Evolutionary conservation across 2,329 filamentous ascomycete genomes (phyloP).

Genomic region (Ceratocystis diversiconidia): DNA sequence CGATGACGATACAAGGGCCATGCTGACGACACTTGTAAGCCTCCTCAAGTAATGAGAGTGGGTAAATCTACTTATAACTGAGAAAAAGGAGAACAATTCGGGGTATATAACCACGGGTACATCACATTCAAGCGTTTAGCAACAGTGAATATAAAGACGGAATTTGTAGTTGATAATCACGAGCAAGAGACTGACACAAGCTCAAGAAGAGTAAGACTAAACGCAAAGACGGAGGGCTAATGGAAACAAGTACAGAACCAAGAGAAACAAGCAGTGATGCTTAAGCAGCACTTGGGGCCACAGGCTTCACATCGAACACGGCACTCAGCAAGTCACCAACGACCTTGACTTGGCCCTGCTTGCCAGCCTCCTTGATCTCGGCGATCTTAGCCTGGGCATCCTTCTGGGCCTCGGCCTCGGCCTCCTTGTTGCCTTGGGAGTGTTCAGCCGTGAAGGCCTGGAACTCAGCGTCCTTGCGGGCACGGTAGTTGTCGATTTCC

Average conservation of each 20-base stretch:
- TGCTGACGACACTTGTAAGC: constrained; percentile 38
- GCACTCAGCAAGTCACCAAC: constrained; percentile 69
- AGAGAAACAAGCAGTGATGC: not conserved
- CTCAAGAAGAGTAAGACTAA: constrained; percentile 8
- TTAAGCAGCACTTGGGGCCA: constrained; percentile 29
- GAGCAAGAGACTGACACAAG: constrained; percentile 5
- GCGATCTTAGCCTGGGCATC: constrained; percentile 66
- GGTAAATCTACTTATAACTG: too few species aligned
- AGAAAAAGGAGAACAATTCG: not conserved
- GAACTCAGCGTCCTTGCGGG: constrained; percentile 84
- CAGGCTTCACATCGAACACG: constrained; percentile 72
- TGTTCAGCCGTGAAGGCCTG: constrained; percentile 93
- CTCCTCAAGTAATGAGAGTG: constrained; percentile 28
- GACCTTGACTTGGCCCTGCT: constrained; percentile 66
- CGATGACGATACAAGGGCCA: constrained; percentile 38
- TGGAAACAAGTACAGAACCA: constrained; percentile 8
- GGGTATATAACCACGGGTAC: too few species aligned
- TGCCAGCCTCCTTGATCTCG: constrained; percentile 67
- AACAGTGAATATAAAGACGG: not conserved
- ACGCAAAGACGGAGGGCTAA: constrained; percentile 6
- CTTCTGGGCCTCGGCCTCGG: constrained; percentile 66
- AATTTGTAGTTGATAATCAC: not conserved
- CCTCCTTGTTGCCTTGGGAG: constrained; percentile 70
- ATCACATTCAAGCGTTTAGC: not conserved
- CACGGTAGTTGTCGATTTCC: constrained; percentile 87